A percentile compares a stretch with the other conserved stretches of the same genome.
These are phyloP conservation scores for Kuraishia ogatae DNA, from an alignment of 805 yeast genomes.

Conservation along the genomic window DNA sequence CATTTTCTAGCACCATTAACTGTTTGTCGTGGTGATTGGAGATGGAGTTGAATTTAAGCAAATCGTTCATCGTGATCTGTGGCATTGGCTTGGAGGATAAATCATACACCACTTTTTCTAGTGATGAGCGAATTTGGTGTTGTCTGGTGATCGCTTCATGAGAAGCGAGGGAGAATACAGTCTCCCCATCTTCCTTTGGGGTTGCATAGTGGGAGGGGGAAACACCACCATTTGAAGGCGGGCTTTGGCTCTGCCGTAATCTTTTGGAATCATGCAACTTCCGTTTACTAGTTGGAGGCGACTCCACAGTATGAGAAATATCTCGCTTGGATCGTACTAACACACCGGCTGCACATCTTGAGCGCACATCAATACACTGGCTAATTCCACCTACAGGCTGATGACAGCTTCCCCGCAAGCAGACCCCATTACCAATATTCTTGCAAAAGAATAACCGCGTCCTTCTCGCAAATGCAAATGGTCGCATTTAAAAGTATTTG, in stretches of 20 bases:
- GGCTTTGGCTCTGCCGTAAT: background rate
- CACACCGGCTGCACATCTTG: background rate
- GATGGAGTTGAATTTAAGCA: slow-evolving; percentile 35
- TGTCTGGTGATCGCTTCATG: slow-evolving; percentile 11
- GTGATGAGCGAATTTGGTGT: slow-evolving; percentile 46
- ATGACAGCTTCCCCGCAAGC: background rate
- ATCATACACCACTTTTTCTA: slow-evolving; percentile 50
- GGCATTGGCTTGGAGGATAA: slow-evolving; percentile 47
- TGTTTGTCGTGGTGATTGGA: slow-evolving; percentile 19
- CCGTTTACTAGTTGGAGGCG: background rate
- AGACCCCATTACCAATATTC: background rate
- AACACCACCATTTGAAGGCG: background rate
- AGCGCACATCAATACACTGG: background rate
- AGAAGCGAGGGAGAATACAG: background rate
- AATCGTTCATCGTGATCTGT: slow-evolving; percentile 39
- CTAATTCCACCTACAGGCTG: background rate
- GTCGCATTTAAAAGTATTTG: too few species aligned
- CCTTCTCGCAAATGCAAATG: background rate
- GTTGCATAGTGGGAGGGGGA: background rate
- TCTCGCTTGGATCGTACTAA: background rate
- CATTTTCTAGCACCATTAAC: slow-evolving; percentile 29
- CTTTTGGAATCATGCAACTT: background rate
- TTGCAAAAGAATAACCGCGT: background rate
- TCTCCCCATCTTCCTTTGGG: background rate
- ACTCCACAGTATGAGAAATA: too few species aligned